phyloP scores from a whole-genome alignment of 768 basidiomycete genomes.

The Sporobolomyces roseus region DNA sequence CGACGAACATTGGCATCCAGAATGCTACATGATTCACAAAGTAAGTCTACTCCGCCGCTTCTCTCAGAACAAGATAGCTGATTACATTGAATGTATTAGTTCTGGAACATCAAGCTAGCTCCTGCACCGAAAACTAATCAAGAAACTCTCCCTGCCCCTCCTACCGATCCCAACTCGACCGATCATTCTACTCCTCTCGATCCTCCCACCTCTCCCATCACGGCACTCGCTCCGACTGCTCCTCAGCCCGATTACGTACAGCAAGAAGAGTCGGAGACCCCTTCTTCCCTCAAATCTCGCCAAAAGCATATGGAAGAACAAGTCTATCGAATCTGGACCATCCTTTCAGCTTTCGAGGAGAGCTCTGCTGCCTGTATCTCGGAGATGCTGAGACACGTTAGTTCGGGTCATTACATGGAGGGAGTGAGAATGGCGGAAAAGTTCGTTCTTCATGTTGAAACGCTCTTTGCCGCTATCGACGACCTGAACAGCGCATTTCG shows the following conservation, averaged over 20 bases:
- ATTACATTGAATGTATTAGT: conserved; percentile 55
- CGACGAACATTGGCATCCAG: conserved; percentile 99
- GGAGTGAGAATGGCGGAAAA: conserved; percentile 97
- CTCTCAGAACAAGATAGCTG: neutral
- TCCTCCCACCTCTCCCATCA: neutral
- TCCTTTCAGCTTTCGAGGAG: conserved; percentile 96
- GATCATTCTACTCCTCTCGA: conserved; percentile 1
- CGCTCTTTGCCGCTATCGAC: conserved; percentile 93
- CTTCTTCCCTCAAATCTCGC: conserved; percentile 75
- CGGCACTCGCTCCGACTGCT: conserved; percentile 3
- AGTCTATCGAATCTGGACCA: conserved; percentile 98
- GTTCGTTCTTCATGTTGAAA: conserved; percentile 97
- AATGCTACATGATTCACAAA: conserved; percentile 99
- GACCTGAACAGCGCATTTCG: conserved; percentile 87
- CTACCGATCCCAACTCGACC: neutral
- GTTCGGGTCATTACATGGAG: conserved; percentile 91
- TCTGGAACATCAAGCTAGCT: conserved; percentile 89
- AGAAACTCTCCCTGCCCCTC: conserved; percentile 18
- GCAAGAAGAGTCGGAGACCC: conserved; percentile 76
- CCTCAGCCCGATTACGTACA: conserved; percentile 56
- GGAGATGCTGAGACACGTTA: conserved; percentile 96
- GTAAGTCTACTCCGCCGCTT: conserved; percentile 51
- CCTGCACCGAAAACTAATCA: conserved; percentile 44
- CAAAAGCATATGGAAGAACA: conserved; percentile 93
- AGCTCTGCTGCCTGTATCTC: conserved; percentile 99